Evolutionary conservation across 177 flowering plant species (phyloP).

Genomic region (Vitis hybrid): DNA sequence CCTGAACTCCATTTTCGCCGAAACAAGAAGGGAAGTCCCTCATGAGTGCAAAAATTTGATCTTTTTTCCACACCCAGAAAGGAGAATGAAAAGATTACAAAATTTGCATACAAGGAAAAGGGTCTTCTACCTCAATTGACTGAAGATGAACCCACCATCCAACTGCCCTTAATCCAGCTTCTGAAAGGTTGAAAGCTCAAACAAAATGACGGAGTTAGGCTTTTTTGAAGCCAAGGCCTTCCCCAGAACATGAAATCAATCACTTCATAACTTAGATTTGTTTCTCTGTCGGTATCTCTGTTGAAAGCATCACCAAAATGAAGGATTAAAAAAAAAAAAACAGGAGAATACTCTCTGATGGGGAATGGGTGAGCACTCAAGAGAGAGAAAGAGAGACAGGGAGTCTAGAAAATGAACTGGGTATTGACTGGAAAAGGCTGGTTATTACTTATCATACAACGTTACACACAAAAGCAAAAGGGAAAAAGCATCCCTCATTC

Average conservation of each 20-base stretch:
- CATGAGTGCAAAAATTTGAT: slow-evolving; percentile 28
- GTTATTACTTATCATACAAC: slow-evolving; percentile 8
- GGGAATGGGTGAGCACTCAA: not conserved
- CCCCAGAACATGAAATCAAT: not conserved
- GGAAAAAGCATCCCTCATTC: slow-evolving; percentile 2
- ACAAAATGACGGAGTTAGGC: too few species aligned
- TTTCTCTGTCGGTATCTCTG: slow-evolving; percentile 9
- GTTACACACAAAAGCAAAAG: slow-evolving; percentile 13
- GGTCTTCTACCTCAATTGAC: slow-evolving; percentile 12
- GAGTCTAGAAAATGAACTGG: slow-evolving; percentile 14
- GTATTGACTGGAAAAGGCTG: slow-evolving; percentile 21
- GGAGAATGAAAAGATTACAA: not conserved
- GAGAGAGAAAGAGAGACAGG: slow-evolving; percentile 1
- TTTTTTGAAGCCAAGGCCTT: not conserved
- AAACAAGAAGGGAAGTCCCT: slow-evolving; percentile 77
- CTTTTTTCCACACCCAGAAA: not conserved
- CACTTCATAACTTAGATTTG: slow-evolving; percentile 11
- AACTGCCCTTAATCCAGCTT: slow-evolving; percentile 15
- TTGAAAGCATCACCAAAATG: not conserved
- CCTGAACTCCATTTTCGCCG: slow-evolving; percentile 75
- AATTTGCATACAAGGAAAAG: slow-evolving; percentile 2
- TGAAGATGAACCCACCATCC: slow-evolving; percentile 18
- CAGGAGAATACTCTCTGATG: not conserved
- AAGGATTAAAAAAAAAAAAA: not conserved
- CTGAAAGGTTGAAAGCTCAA: not conserved